Evolutionary conservation across 2,329 filamentous ascomycete genomes (phyloP), one percentile per base, ranked within the genome.

Genomic region (Clarireedia sp.): DNA sequence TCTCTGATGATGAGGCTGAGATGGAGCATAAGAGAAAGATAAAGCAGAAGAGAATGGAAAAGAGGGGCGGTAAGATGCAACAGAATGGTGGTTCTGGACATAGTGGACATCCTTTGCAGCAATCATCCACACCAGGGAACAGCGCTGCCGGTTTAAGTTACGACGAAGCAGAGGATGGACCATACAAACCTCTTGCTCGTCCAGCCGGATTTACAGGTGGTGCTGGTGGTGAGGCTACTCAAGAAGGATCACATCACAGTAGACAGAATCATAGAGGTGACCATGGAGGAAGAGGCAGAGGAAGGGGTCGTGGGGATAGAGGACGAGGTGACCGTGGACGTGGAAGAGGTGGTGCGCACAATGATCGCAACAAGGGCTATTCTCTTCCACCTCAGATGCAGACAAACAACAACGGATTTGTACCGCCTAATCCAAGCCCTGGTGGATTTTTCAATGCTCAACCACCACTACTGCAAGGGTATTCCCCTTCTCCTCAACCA

Each of bases 1-100:
- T 97, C 69, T 96, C 92, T 0, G 94, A 99, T 63, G 94, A 99
- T 65, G 94, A 99, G 72, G 87, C 89, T 63, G 94, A 99, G 71
- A 86, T 87, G 7, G 89, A 90, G 64, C 83, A 90, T 68, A 95
- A 87, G 73, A 75, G 80, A 55, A 78, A 79, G 57, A 64, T 82
- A 51, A 90, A 90, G 71, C 78, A 83, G 60, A 86, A 85, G 72
- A 83, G 79, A 63, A 74, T 76, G 8, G 71, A 86, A 71, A 82
- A 79, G 64, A 74, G 76, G 19, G 71, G 67, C 57, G 75, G 74
- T 53, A 81, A 76, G 66, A 75, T 75, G 66, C 75, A 74, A 58
- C 72, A 72, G 21, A 69, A 70, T 48, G 67, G 69, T 16, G 64
- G 69, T 24, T 68, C 69, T 59, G 66, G 64, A 24, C 63, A 66